These are phyloP conservation scores for Chenopodium quinoa DNA, from an alignment of 148 eudicot genomes.

Conservation along the genomic window DNA sequence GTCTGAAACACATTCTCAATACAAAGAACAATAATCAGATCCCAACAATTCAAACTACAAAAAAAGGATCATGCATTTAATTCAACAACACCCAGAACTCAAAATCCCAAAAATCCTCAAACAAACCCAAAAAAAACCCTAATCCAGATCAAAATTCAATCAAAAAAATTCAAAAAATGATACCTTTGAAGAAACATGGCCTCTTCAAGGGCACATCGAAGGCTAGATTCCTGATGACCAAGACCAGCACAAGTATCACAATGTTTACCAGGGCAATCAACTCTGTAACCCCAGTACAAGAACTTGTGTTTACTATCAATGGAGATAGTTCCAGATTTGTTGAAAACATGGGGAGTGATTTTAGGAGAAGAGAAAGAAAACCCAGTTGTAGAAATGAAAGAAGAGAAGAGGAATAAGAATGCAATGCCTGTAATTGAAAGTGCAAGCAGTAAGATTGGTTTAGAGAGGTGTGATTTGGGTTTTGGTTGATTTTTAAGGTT, in stretches of 20 bases:
- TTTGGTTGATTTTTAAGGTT: conserved; percentile 30
- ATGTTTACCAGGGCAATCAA: conserved; percentile 95
- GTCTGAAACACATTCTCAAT: neutral
- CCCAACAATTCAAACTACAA: neutral
- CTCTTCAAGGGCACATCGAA: conserved; percentile 94
- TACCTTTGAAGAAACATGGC: conserved; percentile 82
- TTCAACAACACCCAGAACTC: conserved; percentile 3
- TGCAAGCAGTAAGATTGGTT: conserved; percentile 45
- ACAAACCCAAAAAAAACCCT: neutral
- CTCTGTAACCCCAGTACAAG: conserved; percentile 75
- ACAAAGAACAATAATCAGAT: neutral
- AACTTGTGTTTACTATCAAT: conserved; percentile 38
- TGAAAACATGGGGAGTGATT: conserved; percentile 18
- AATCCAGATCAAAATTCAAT: conserved; percentile 16
- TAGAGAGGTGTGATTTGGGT: conserved; percentile 52
- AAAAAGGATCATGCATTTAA: neutral
- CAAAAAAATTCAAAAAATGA: neutral
- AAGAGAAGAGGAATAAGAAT: conserved; percentile 50
- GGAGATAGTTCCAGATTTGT: conserved; percentile 1
- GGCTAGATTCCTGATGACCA: conserved; percentile 98
- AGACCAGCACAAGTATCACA: conserved; percentile 82
- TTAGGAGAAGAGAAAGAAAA: conserved; percentile 28
- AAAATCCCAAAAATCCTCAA: neutral
- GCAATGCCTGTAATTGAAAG: conserved; percentile 47
- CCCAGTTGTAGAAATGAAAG: conserved; percentile 40